Base-by-base conservation (phyloP, 2,329 filamentous ascomycete species). In the Fusarium zealandicum region DNA sequence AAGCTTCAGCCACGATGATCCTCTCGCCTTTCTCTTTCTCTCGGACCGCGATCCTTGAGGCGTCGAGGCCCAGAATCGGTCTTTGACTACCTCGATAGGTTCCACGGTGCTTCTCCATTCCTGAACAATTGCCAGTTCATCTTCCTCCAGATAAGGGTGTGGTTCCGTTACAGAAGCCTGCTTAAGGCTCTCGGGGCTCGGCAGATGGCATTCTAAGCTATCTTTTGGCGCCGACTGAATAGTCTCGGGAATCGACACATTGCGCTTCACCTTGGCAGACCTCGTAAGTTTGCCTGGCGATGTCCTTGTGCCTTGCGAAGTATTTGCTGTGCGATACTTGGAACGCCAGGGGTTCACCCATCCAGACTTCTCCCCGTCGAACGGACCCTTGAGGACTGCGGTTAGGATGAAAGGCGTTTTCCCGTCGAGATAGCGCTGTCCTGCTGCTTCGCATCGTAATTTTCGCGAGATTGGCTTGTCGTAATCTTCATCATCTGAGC, bases 331-430 rank as follows among this genome's bases (percentile, higher is more conserved):
- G 28, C 66, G 62, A 17, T 63, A 45, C 27, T 70, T 70, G 37
- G 70, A 70, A 35, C 59, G 61, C 73, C 73, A 75, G 5, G 73
- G 73, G 39, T 75, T 75, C 5, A 60, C 42, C 71, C 71, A 73
- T 32, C 67, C 63, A 6, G 67, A 65, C 5, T 44, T 33, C 6
- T 40, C 59, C 27, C 48, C 33, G 17, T 80, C 77, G 59, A 90
- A 88, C 0, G 88, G 88, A 0, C 88, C 88, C 54, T 74, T 79
- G 3, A 90, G 74, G 6, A 74, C 72, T 6, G 88, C 82, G 11
- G 88, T 88, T 3, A 86, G 69, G 3, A 92, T 76, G 18, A 81
- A 66, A 0, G 87, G 80, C 2, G 78, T 67, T 25, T 78, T 73
- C 1, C 88, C 88, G 6, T 77, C 72, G 31, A 90, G 73, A 62